Evolutionary conservation across 2,329 filamentous ascomycete genomes (phyloP).

Genomic region (Pseudocercospora pini-densiflorae): DNA sequence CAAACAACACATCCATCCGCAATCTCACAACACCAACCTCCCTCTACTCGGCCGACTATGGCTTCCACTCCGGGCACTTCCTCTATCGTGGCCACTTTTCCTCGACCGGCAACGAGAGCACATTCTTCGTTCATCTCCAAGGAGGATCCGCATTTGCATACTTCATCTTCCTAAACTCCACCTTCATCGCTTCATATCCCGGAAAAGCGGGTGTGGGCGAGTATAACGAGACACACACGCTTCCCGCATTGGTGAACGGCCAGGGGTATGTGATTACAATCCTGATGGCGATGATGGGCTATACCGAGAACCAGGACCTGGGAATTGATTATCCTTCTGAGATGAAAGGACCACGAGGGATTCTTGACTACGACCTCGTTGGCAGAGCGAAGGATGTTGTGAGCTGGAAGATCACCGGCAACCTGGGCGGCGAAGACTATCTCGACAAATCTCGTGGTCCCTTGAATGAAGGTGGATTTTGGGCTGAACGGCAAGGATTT

Average conservation of each 20-base stretch:
- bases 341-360: slow-evolving; percentile 67
- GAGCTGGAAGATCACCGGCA: slow-evolving; percentile 70
- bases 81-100: slow-evolving; percentile 73
- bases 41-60: slow-evolving; percentile 74
- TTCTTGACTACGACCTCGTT: slow-evolving; percentile 63
- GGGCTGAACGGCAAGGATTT: slow-evolving; percentile 65
- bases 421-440: slow-evolving; percentile 68
- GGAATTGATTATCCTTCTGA: slow-evolving; percentile 48
- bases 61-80: slow-evolving; percentile 70
- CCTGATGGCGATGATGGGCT: slow-evolving; percentile 73
- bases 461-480: slow-evolving; percentile 69
- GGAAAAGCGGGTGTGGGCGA: slow-evolving; percentile 58
- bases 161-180: slow-evolving; percentile 68
- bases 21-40: slow-evolving; percentile 64
- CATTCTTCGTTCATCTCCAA: slow-evolving; percentile 60
- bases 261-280: slow-evolving; percentile 67
- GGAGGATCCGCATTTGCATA: slow-evolving; percentile 71
- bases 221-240: slow-evolving; percentile 60
- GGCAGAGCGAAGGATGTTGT: slow-evolving; percentile 54
- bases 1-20: slow-evolving; percentile 61
- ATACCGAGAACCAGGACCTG: slow-evolving; percentile 67
- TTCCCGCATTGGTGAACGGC: slow-evolving; percentile 61
- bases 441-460: slow-evolving; percentile 64
- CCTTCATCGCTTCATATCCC: slow-evolving; percentile 67
- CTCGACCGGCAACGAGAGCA: slow-evolving; percentile 63